Evolutionary conservation across 2,329 filamentous ascomycete species (phyloP), one percentile per base, ranked within the genome.

Genomic region (Calonectria pauciramosa): DNA sequence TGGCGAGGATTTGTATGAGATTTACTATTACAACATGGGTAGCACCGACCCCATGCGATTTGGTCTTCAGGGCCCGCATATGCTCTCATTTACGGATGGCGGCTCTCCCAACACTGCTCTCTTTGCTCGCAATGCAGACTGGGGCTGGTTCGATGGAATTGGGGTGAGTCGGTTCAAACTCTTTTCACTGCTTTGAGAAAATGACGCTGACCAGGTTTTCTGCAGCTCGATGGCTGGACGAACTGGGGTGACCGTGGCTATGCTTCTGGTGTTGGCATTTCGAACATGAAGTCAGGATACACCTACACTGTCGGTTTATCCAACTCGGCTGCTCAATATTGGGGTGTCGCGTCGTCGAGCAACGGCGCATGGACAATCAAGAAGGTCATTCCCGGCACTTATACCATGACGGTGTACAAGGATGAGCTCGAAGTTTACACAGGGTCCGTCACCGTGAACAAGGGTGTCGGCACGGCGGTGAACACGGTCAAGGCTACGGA

Each of bases 11-110:
- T 78, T 87, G 20, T 87, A 86, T 74, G 86, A 87, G 30, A 87
- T 87, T 71, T 85, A 86, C 63, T 84, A 86, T 71, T 87, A 87
- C 78, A 86, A 84, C 75, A 86, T 86, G 86, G 85, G 85, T 0
- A 85, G 85, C 74, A 86, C 84, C 2, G 86, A 87, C 70, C 78
- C 82, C 5, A 84, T 86, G 82, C 82, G 86, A 59, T 83, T 86
- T 52, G 86, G 86, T 47, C 82, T 87, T 1, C 85, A 87, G 68
- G 86, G 86, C 7, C 86, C 86, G 0, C 85, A 83, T 11, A 82
- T 87, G 13, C 78, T 87, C 2, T 78, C 83, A 6, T 87, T 87
- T 72, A 87, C 86, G 7, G 82, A 83, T 38, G 83, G 82, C 6
- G 83, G 80, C 10, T 80, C 83, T 8, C 86, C 86, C 3, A 86